Evolutionary conservation across 805 yeast species (phyloP).

Genomic region (Lipomyces sp.): DNA sequence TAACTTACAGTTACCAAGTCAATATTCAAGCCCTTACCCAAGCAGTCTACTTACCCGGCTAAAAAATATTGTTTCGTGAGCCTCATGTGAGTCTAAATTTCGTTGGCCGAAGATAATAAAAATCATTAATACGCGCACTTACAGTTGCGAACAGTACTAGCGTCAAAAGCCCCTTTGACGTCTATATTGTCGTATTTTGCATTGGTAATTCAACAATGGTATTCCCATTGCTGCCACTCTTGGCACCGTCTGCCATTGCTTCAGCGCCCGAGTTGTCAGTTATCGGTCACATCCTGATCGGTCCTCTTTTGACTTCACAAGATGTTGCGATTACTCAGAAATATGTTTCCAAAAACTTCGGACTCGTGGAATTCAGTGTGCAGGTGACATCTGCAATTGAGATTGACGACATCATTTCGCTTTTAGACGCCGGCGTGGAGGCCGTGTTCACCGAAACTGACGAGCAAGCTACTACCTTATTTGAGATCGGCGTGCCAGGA

Average conservation of each 20-base stretch:
- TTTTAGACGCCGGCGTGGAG: conserved; percentile 66
- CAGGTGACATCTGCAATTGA: conserved; percentile 41
- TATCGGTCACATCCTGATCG: conserved; percentile 25
- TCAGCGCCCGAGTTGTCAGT: conserved; percentile 19
- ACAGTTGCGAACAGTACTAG: background rate
- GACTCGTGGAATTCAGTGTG: conserved; percentile 41
- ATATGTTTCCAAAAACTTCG: conserved; percentile 27
- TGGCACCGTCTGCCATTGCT: conserved; percentile 10
- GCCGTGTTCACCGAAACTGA: conserved; percentile 51
- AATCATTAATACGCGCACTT: background rate
- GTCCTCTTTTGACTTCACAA: conserved; percentile 13
- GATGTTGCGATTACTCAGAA: conserved; percentile 18
- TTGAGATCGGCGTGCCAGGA: conserved; percentile 58
- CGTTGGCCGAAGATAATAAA: too few species aligned
- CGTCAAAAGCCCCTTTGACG: background rate
- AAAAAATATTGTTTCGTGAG: too few species aligned
- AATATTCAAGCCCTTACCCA: too few species aligned
- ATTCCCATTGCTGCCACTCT: conserved; percentile 25
- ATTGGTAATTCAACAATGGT: conserved; percentile 13
- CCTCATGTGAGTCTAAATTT: too few species aligned
- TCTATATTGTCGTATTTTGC: background rate
- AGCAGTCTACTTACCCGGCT: too few species aligned
- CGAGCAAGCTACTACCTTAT: conserved; percentile 45
- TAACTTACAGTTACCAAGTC: too few species aligned
- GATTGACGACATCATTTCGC: conserved; percentile 54